Evolutionary conservation across 139 green algal species (phyloP).

Genomic region (Zygnema circumcarinatum): DNA sequence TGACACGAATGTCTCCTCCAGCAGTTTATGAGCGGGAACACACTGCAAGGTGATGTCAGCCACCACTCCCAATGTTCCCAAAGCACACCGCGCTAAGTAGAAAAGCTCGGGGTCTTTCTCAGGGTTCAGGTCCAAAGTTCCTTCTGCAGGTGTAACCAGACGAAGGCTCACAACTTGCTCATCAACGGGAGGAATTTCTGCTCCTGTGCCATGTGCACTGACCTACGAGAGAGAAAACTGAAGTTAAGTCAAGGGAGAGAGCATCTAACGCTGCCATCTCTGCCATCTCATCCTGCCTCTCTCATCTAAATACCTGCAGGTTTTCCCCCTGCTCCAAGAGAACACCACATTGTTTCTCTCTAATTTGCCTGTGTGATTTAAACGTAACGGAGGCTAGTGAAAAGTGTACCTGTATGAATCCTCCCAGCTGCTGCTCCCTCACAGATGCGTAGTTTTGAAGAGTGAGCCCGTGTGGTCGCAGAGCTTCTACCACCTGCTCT

Average conservation of each 20-base stretch:
- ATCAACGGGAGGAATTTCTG: constrained; percentile 88
- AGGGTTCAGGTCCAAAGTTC: constrained; percentile 71
- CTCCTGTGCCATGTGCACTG: constrained; percentile 91
- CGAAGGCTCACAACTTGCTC: constrained; percentile 86
- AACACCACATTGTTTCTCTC: no score
- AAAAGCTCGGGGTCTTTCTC: constrained; percentile 80
- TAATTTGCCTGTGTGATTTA: no score
- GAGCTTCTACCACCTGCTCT: constrained; percentile 78
- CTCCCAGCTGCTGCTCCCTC: constrained; percentile 92
- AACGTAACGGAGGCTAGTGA: no score
- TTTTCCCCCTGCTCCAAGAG: no score
- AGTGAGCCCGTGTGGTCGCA: constrained; percentile 84
- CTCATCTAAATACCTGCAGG: no score
- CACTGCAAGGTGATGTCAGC: constrained; percentile 86
- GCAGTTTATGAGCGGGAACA: constrained; percentile 76
- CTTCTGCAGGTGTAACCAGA: constrained; percentile 86
- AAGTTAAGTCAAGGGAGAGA: not conserved
- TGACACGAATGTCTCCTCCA: constrained; percentile 84
- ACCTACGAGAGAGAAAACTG: constrained; percentile 74
- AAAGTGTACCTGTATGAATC: constrained; percentile 86
- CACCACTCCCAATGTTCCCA: constrained; percentile 89
- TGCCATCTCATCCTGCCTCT: not conserved
- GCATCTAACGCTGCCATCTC: not conserved
- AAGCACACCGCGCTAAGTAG: constrained; percentile 62
- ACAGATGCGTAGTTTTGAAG: constrained; percentile 97